phyloP scores from a whole-genome alignment of 2,329 filamentous ascomycete species.

The Myriosclerotinia curreyana region DNA sequence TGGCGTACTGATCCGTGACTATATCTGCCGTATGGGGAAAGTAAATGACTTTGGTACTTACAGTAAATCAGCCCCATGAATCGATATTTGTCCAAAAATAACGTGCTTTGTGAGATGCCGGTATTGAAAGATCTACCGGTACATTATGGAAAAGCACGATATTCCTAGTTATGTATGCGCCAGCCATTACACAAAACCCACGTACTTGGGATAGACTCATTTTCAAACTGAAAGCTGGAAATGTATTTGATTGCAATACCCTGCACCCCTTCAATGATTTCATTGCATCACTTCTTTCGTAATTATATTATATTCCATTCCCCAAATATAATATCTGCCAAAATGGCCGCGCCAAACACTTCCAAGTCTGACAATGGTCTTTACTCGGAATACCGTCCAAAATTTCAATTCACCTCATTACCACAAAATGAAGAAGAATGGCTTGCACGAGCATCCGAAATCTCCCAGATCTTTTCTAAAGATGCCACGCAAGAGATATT shows the following conservation, averaged over 20 bases:
- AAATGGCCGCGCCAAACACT: not conserved
- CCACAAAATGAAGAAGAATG: constrained; percentile 16
- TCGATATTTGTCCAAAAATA: not conserved
- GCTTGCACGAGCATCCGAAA: constrained; percentile 9
- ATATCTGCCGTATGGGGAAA: too few relatives aligned
- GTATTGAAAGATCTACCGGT: not conserved
- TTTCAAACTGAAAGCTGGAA: not conserved
- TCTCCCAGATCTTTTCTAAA: constrained; percentile 3
- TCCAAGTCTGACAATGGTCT: not conserved
- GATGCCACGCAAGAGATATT: constrained; percentile 42
- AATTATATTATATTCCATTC: not conserved
- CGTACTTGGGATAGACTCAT: not conserved
- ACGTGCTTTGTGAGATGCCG: not conserved
- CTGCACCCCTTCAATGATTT: not conserved
- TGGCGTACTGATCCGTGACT: too few relatives aligned
- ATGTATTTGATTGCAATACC: constrained; percentile 3
- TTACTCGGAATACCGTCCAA: constrained; percentile 7
- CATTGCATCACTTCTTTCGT: not conserved
- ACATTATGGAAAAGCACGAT: not conserved
- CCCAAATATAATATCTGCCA: not conserved
- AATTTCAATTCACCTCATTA: constrained; percentile 2
- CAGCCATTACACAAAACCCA: constrained; percentile 1
- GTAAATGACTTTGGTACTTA: not conserved
- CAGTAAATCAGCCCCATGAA: not conserved
- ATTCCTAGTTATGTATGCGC: not conserved